Evolutionary conservation across 1,139 yeast genomes (phyloP).

Genomic region (Geotrichum candidum): DNA sequence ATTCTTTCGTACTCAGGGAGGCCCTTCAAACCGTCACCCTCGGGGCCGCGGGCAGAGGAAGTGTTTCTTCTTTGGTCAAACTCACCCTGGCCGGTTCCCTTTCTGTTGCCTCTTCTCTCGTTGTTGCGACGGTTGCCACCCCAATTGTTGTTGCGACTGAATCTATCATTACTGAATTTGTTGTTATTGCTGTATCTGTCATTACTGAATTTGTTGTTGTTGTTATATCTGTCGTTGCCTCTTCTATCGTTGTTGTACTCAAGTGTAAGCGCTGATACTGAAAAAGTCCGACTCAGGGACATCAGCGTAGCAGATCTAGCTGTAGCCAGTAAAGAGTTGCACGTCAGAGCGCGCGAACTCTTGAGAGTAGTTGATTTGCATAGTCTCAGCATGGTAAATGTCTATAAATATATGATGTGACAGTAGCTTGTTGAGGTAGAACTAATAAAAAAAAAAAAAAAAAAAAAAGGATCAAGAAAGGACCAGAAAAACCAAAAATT

Average conservation of each 20-base stretch:
- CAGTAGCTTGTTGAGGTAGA: too few relatives aligned
- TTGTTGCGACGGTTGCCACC: not conserved
- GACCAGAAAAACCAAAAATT: too few relatives aligned
- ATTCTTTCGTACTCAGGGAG: constrained; percentile 29
- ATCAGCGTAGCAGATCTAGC: not conserved
- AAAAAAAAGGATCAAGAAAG: too few relatives aligned
- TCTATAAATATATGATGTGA: not conserved
- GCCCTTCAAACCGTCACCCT: constrained; percentile 35
- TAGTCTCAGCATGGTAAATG: not conserved
- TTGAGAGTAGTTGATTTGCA: not conserved
- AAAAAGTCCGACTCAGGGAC: not conserved
- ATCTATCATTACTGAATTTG: not conserved
- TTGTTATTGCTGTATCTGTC: not conserved
- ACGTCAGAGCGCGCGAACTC: not conserved
- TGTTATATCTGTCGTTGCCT: not conserved
- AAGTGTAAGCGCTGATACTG: not conserved
- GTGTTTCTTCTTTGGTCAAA: constrained; percentile 20
- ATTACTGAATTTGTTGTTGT: not conserved
- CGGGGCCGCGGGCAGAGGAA: constrained; percentile 21
- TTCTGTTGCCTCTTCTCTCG: constrained; percentile 2
- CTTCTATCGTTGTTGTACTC: not conserved
- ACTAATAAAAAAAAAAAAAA: not conserved
- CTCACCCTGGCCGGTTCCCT: constrained; percentile 14
- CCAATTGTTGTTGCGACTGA: not conserved
- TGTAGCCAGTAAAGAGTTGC: not conserved